phyloP scores from a whole-genome alignment of 768 basidiomycete species.

The Tulasnella sp. region DNA sequence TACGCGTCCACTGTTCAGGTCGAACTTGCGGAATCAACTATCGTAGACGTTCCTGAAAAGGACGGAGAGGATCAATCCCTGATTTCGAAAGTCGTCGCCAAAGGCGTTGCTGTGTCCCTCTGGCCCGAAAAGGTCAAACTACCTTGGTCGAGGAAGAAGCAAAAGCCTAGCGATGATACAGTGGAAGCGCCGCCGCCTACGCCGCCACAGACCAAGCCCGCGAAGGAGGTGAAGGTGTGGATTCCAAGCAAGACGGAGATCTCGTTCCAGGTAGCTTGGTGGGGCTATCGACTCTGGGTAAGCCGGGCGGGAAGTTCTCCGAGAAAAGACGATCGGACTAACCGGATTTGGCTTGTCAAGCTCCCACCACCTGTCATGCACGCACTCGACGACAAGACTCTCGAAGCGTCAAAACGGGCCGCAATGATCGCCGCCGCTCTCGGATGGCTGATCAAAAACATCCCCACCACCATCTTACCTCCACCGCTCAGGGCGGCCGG shows the following conservation, averaged over 20 bases:
- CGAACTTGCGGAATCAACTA: slow-evolving; percentile 64
- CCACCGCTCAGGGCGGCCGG: slow-evolving; percentile 58
- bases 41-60: slow-evolving; percentile 49
- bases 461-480: slow-evolving; percentile 61
- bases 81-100: slow-evolving; percentile 20
- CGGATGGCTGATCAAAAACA: slow-evolving; percentile 63
- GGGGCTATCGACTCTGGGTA: slow-evolving; percentile 70
- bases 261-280: slow-evolving; percentile 72
- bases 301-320: neutral
- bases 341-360: slow-evolving; percentile 34
- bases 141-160: slow-evolving; percentile 16
- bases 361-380: slow-evolving; percentile 73
- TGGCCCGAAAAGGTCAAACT: slow-evolving; percentile 23
- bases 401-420: slow-evolving; percentile 69
- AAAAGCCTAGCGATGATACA: neutral
- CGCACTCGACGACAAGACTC: slow-evolving; percentile 56
- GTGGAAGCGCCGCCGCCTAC: neutral
- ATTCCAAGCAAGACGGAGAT: slow-evolving; percentile 72
- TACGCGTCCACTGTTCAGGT: neutral
- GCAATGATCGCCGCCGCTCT: slow-evolving; percentile 71
- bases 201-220: slow-evolving; percentile 10
- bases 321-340: neutral
- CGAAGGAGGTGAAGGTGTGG: slow-evolving; percentile 48
- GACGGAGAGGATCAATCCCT: slow-evolving; percentile 29
- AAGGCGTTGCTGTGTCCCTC: slow-evolving; percentile 10